These are phyloP conservation scores for Aspergillus haitiensis DNA, from an alignment of 495 filamentous ascomycete genomes.

Conservation along the genomic window DNA sequence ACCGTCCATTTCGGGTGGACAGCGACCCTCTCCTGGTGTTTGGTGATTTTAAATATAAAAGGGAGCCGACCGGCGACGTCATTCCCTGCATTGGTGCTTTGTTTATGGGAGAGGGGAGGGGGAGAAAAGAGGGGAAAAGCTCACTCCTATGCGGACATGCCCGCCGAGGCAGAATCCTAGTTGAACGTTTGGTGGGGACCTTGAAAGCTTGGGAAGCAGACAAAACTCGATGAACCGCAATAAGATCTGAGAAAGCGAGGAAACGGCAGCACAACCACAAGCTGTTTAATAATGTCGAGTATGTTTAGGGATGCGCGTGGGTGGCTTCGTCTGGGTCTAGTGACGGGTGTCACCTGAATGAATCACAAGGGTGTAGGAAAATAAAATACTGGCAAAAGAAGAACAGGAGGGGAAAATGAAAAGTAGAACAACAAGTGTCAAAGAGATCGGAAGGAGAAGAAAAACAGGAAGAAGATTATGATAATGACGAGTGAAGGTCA, in stretches of 20 bases:
- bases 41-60: not conserved
- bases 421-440: not conserved
- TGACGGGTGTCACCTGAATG: slow-evolving; percentile 17
- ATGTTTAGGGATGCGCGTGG: slow-evolving; percentile 4
- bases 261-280: slow-evolving; percentile 4
- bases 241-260: not conserved
- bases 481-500: no score
- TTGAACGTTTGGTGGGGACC: not conserved
- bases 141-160: slow-evolving; percentile 18
- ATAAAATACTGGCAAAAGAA: not conserved
- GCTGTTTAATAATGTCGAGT: slow-evolving; percentile 10
- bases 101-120: slow-evolving; percentile 17
- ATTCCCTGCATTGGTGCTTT: slow-evolving; percentile 15
- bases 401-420: slow-evolving; percentile 1
- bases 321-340: slow-evolving; percentile 5
- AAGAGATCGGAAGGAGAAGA: not conserved
- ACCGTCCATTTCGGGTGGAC: not conserved
- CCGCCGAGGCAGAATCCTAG: slow-evolving; percentile 1
- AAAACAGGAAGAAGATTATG: not conserved
- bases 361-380: slow-evolving; percentile 10
- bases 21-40: slow-evolving; percentile 12
- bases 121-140: slow-evolving; percentile 8
- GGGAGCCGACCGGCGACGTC: slow-evolving; percentile 15
- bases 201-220: not conserved
- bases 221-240: slow-evolving; percentile 7